Conservation (phyloP, 768 basidiomycete genomes). For the Clitopilus hobsonii region DNA sequence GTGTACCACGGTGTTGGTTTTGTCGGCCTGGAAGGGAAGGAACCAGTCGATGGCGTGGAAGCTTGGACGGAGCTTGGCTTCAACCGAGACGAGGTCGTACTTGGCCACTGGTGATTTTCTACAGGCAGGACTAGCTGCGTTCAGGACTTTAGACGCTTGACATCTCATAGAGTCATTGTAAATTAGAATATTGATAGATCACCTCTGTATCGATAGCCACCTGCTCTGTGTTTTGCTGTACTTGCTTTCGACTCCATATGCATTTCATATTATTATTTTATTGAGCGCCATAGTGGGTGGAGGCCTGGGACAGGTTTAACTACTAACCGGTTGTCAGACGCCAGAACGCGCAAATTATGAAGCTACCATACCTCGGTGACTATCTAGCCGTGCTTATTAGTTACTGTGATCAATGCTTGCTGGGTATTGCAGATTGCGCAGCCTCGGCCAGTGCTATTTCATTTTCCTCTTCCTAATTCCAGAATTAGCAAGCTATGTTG, state of each 20-base stretch:
- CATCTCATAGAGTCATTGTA: neutral
- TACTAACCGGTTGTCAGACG: too few species aligned
- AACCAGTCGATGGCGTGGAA: conserved; percentile 34
- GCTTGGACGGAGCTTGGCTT: conserved; percentile 67
- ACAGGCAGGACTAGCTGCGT: neutral
- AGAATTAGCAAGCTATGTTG: neutral
- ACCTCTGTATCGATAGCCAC: too few species aligned
- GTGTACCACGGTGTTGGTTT: conserved; percentile 71
- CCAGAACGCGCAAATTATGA: too few species aligned
- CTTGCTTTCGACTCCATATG: too few species aligned
- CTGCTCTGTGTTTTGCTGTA: too few species aligned
- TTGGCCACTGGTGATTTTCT: conserved; percentile 73
- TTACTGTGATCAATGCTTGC: conserved; percentile 6
- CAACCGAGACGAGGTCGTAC: conserved; percentile 33
- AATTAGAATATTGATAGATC: neutral
- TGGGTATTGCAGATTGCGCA: conserved; percentile 27
- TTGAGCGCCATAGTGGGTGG: too few species aligned
- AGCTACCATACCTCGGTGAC: neutral
- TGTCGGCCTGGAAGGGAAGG: conserved; percentile 36
- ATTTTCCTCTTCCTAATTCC: conserved; percentile 29
- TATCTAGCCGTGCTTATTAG: neutral
- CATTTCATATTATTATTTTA: too few species aligned
- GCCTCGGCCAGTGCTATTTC: conserved; percentile 37
- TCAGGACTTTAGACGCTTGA: neutral
- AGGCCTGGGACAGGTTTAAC: too few species aligned